Base-by-base conservation (phyloP, 441 rosid species). In the Raphanus hybrid region DNA sequence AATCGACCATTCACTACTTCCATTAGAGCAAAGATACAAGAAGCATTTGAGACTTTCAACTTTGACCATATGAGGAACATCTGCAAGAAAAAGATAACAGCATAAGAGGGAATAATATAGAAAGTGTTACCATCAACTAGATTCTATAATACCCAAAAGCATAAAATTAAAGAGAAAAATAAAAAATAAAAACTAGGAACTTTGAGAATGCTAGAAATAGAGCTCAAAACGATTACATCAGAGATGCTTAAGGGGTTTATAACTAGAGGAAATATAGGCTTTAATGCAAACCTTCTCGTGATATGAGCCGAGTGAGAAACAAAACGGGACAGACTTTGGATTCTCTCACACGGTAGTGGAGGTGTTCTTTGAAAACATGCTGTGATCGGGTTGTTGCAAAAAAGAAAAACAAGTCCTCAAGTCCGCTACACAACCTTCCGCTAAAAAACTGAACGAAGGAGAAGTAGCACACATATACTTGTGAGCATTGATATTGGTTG, bases 21-120 rank as follows among this genome's bases (percentile, higher is more conserved):
- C 81, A 77, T 83, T 86, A 15, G 81, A 55, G 86, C 98, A 94
- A 66, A 97, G 95, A 82, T 84, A 85, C 16, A 84, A 74, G 81
- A 90, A 85, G 75, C 94, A 92, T 69, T 83, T 90, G 72, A 97
- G 98, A 81, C 92, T 85, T 85, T 94, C 97, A 50, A 90, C 83
- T 82, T 89, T 94, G 72, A 89, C 94, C 20, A 80, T 63, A 75
- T 73, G 67, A 18, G 92, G 82, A 81, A 86, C 80, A 85, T 83
- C 99, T 97, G 92, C 82, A 85, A 82, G 75, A 83, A 67, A 35
- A 81, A 70, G 74, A 54, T 34, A 57, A 67, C 39, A 61, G 63
- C 8, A 74, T 75, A 61, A 85, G 70, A 71, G 16, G 63, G 16
- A 20, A 65, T 35, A 16, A 8, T 45, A 61, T 20, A 61, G 9